Conservation (phyloP, 305 asterid species). For the Plantago coronopus region DNA sequence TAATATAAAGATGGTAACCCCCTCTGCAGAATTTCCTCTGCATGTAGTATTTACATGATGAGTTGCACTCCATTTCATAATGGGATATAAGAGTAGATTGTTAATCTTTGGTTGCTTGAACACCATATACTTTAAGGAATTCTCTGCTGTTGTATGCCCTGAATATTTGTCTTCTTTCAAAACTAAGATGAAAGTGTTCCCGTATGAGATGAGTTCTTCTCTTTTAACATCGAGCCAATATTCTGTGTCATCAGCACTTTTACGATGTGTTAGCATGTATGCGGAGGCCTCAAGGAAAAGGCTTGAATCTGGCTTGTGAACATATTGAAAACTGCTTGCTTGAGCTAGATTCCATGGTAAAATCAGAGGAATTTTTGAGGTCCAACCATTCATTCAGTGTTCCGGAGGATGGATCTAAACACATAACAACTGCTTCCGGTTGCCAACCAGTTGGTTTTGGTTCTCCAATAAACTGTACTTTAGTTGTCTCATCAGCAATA, state of each 20-base stretch:
- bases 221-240: conserved; percentile 21
- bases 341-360: conserved; percentile 78
- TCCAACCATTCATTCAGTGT: conserved; percentile 31
- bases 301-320: conserved; percentile 79
- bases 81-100: not conserved
- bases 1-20: too few relatives aligned
- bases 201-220: conserved; percentile 16
- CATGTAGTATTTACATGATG: too few relatives aligned
- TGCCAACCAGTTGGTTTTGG: conserved; percentile 84
- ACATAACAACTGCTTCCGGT: conserved; percentile 85
- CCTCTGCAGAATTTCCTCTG: too few relatives aligned
- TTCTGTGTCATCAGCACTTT: conserved; percentile 61
- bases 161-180: conserved; percentile 1
- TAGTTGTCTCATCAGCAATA: conserved; percentile 25
- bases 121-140: not conserved
- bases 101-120: not conserved
- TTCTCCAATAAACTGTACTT: conserved; percentile 21
- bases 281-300: conserved; percentile 94
- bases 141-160: conserved; percentile 12
- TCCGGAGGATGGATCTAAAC: conserved; percentile 30
- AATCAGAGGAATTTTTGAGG: conserved; percentile 58
- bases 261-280: conserved; percentile 65
- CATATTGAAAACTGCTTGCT: conserved; percentile 65
- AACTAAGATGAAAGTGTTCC: conserved; percentile 7
- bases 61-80: too few relatives aligned